Evolutionary conservation across 1,284 basidiomycete species (phyloP).

Genomic region (Ganoderma meredithae): DNA sequence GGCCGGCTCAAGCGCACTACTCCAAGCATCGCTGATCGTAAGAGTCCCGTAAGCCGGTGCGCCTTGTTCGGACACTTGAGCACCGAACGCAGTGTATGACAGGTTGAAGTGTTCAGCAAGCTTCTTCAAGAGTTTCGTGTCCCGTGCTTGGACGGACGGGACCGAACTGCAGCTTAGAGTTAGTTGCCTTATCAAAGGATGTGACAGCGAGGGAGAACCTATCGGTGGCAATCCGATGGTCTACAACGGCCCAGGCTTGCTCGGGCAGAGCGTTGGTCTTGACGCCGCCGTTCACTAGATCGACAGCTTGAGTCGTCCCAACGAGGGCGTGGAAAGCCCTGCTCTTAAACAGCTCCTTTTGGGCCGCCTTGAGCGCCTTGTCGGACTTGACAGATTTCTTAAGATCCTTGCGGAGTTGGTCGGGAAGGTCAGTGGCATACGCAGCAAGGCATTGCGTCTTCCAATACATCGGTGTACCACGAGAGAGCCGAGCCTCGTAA

Average conservation of each 20-base stretch:
- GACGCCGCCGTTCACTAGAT: conserved; percentile 65
- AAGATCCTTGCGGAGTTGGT: conserved; percentile 47
- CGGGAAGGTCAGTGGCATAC: conserved; percentile 52
- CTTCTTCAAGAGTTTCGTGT: conserved; percentile 49
- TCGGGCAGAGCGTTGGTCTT: conserved; percentile 71
- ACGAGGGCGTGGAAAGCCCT: conserved; percentile 45
- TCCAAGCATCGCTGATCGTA: conserved; percentile 52
- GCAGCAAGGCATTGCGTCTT: conserved; percentile 53
- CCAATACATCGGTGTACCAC: conserved; percentile 53
- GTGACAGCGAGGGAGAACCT: conserved; percentile 39
- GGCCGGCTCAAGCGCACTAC: conserved; percentile 59
- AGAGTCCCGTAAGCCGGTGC: conserved; percentile 46
- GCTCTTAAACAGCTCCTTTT: conserved; percentile 47
- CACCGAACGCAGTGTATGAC: conserved; percentile 53
- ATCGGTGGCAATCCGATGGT: conserved; percentile 59
- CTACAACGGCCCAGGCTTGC: conserved; percentile 58
- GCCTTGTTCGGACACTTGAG: conserved; percentile 38
- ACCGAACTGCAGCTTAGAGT: conserved; percentile 49
- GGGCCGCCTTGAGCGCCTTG: conserved; percentile 49
- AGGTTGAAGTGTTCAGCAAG: conserved; percentile 56
- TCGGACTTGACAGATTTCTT: conserved; percentile 48
- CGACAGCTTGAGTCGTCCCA: conserved; percentile 68
- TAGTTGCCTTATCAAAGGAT: conserved; percentile 23
- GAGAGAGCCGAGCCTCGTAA: conserved; percentile 46
- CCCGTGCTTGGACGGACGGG: conserved; percentile 48